phyloP scores from a whole-genome alignment of 2,329 filamentous ascomycete species.

The Byssochlamys sp. region DNA sequence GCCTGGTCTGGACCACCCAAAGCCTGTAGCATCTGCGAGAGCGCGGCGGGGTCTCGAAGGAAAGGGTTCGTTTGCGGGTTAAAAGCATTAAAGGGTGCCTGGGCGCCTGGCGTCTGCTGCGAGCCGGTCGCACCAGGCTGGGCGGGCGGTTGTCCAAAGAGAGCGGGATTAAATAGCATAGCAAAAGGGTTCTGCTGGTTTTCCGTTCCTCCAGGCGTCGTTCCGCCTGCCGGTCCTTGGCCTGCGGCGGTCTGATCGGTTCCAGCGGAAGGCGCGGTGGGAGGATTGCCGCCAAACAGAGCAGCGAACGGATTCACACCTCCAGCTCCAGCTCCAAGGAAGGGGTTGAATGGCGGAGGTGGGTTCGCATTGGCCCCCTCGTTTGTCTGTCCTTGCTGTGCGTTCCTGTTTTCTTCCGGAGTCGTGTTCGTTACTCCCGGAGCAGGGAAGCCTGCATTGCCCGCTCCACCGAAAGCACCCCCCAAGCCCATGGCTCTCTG shows the following conservation, averaged over 20 bases:
- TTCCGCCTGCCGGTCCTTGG: conserved; percentile 20
- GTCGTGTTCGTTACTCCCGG: conserved; percentile 87
- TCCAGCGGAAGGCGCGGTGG: conserved; percentile 21
- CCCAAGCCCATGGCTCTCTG: conserved; percentile 56
- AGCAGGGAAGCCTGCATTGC: conserved; percentile 62
- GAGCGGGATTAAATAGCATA: conserved; percentile 48
- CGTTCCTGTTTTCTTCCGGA: conserved; percentile 39
- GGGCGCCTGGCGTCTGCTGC: conserved; percentile 25
- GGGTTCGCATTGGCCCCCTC: conserved; percentile 29
- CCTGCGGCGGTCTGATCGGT: conserved; percentile 20
- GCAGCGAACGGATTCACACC: conserved; percentile 53
- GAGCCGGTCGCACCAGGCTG: conserved; percentile 14
- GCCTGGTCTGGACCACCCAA: conserved; percentile 31
- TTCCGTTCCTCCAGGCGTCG: conserved; percentile 21
- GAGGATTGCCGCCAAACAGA: conserved; percentile 40
- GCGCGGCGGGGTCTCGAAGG: conserved; percentile 50
- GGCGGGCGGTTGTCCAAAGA: conserved; percentile 22
- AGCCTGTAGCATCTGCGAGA: conserved; percentile 48
- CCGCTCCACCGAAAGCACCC: conserved; percentile 34
- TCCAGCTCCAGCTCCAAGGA: conserved; percentile 19
- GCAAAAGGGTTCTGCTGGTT: conserved; percentile 56
- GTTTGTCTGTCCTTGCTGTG: conserved; percentile 25
- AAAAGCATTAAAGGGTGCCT: conserved; percentile 38
- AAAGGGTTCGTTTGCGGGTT: conserved; percentile 43
- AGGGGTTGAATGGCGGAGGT: conserved; percentile 36